phyloP scores from a whole-genome alignment of 2,329 filamentous ascomycete species.

The Chrysosporium keratinophilum region DNA sequence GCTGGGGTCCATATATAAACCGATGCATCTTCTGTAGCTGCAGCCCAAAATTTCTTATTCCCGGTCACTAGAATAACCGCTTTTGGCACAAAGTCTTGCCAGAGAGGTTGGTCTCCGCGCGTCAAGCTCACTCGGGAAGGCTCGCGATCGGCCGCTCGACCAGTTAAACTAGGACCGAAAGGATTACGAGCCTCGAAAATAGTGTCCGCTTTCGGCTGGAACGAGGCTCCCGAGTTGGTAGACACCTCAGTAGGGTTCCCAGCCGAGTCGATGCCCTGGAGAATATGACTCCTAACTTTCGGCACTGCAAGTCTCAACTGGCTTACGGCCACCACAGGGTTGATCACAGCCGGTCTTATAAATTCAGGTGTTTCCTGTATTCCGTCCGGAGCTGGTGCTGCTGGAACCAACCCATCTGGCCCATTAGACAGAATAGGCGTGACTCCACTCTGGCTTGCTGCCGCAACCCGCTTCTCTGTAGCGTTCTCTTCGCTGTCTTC shows the following conservation, averaged over 20 bases:
- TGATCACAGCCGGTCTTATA: slow-evolving; percentile 76
- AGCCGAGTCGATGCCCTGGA: slow-evolving; percentile 60
- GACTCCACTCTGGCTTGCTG: slow-evolving; percentile 54
- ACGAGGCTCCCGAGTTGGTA: slow-evolving; percentile 28
- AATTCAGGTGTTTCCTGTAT: slow-evolving; percentile 66
- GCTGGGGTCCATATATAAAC: slow-evolving; percentile 88
- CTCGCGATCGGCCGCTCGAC: slow-evolving; percentile 57
- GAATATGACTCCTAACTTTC: slow-evolving; percentile 69
- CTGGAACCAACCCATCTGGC: slow-evolving; percentile 65
- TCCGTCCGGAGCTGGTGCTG: slow-evolving; percentile 48
- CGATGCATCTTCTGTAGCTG: slow-evolving; percentile 83
- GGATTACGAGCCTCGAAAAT: slow-evolving; percentile 87
- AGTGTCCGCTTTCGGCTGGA: slow-evolving; percentile 54
- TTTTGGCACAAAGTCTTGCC: slow-evolving; percentile 87
- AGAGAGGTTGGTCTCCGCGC: slow-evolving; percentile 68
- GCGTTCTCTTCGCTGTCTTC: slow-evolving; percentile 65
- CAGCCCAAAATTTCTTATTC: slow-evolving; percentile 83
- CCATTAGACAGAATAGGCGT: slow-evolving; percentile 66
- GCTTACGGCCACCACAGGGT: slow-evolving; percentile 67
- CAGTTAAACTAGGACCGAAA: slow-evolving; percentile 47
- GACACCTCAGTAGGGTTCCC: slow-evolving; percentile 37
- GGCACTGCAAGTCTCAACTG: slow-evolving; percentile 81
- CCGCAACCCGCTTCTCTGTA: slow-evolving; percentile 49
- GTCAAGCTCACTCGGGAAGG: slow-evolving; percentile 74
- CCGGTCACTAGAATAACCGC: slow-evolving; percentile 84